phyloP scores from a whole-genome alignment of 305 asterid species.

The Fraxinus dipetala region DNA sequence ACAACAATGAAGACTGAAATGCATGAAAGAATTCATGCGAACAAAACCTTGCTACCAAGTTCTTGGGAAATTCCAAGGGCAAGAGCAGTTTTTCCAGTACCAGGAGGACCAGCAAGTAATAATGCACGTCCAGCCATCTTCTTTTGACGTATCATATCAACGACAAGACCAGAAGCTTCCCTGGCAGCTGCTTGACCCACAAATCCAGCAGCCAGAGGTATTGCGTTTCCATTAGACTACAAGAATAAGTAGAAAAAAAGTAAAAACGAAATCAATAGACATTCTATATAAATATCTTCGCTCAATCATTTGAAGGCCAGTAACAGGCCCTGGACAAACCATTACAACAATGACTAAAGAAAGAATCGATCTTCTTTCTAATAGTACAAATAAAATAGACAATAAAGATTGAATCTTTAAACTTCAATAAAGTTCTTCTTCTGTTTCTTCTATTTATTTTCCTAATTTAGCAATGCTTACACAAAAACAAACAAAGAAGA shows the following conservation, averaged over 20 bases:
- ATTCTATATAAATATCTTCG: background rate
- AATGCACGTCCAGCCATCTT: conserved; percentile 96
- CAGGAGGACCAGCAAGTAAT: conserved; percentile 95
- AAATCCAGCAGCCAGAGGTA: conserved; percentile 90
- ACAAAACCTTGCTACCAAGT: conserved; percentile 88
- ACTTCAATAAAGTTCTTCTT: background rate
- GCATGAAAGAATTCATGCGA: background rate
- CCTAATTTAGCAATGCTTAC: background rate
- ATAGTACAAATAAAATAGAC: background rate
- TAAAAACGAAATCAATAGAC: background rate
- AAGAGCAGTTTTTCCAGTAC: conserved; percentile 96
- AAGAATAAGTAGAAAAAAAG: background rate
- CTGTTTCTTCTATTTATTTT: background rate
- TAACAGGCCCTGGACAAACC: background rate
- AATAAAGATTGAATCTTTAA: background rate
- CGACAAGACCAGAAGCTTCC: conserved; percentile 91
- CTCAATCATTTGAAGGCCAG: background rate
- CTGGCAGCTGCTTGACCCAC: conserved; percentile 94
- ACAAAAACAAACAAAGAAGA: background rate
- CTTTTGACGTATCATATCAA: conserved; percentile 95
- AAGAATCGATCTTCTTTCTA: background rate
- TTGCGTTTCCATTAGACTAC: conserved; percentile 81
- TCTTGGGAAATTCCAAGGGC: conserved; percentile 93
- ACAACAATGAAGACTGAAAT: background rate
- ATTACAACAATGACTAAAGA: background rate